Conservation (phyloP, 2,329 filamentous ascomycete genomes). For the Balansia obtecta region DNA sequence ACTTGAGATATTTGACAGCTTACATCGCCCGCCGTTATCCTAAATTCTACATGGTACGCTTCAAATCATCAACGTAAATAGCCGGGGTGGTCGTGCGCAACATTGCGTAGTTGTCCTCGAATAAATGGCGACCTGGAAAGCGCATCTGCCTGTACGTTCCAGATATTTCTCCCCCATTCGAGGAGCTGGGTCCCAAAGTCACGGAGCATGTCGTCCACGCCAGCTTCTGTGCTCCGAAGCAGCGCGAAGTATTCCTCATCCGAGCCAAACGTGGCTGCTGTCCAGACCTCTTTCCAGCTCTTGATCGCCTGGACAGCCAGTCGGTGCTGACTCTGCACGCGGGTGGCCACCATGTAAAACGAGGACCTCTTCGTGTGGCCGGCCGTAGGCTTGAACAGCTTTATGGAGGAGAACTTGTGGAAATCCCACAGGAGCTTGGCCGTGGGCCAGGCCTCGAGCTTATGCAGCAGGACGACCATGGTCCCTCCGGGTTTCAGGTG, state of each 20-base stretch:
- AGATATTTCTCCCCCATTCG: conserved; percentile 18
- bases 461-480: conserved; percentile 39
- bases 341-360: conserved; percentile 39
- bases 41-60: too few relatives aligned
- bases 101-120: neutral
- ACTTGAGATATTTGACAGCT: too few relatives aligned
- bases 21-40: too few relatives aligned
- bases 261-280: conserved; percentile 23
- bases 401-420: conserved; percentile 26
- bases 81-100: neutral
- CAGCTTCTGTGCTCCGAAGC: conserved; percentile 1
- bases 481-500: conserved; percentile 33
- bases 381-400: conserved; percentile 30
- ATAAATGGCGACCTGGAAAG: conserved; percentile 18
- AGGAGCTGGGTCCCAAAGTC: conserved; percentile 24
- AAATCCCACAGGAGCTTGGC: conserved; percentile 27
- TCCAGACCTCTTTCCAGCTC: conserved; percentile 29
- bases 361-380: conserved; percentile 31
- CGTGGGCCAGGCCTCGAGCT: conserved; percentile 27
- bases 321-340: conserved; percentile 21
- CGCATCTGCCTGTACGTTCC: conserved; percentile 22
- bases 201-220: conserved; percentile 15
- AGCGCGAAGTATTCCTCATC: conserved; percentile 14
- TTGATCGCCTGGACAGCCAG: conserved; percentile 23
- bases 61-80: too few relatives aligned